Percentiles rank a stretch among this genome's conserved stretches.
Evolutionary conservation across 176 grass and related monocot genomes (phyloP).

Genomic region (Pharus latifolius): DNA sequence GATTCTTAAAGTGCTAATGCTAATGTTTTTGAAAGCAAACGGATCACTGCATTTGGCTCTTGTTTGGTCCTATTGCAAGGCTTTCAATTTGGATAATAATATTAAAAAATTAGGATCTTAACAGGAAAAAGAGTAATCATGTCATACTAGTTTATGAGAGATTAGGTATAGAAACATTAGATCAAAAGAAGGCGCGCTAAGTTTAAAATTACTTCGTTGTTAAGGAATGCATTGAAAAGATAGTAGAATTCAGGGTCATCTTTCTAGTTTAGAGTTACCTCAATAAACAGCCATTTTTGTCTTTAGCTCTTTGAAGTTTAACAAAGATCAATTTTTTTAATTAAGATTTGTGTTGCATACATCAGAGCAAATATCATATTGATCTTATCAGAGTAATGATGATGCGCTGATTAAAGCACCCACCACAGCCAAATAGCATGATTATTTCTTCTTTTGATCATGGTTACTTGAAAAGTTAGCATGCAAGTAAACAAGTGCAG

Average conservation of each 20-base stretch:
- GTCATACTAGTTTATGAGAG: constrained; percentile 1
- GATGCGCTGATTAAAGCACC: constrained; percentile 23
- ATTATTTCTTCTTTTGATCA: constrained; percentile 16
- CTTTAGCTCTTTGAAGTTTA: too few relatives aligned
- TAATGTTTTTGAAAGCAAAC: constrained; percentile 40
- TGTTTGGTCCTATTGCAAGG: not conserved
- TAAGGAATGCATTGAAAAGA: constrained; percentile 34
- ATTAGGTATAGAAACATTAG: constrained; percentile 15
- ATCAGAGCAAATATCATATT: constrained; percentile 2
- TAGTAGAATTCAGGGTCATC: too few relatives aligned
- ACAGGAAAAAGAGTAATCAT: constrained; percentile 15
- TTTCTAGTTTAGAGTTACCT: too few relatives aligned
- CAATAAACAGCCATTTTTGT: too few relatives aligned
- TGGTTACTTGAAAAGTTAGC: constrained; percentile 25
- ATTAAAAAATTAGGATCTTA: constrained; percentile 13
- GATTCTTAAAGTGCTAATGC: constrained; percentile 31
- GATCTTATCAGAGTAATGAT: constrained; percentile 20
- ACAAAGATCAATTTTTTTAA: too few relatives aligned
- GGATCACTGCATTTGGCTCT: constrained; percentile 5
- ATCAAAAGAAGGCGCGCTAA: constrained; percentile 3
- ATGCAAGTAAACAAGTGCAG: constrained; percentile 21
- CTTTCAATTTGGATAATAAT: constrained; percentile 1
- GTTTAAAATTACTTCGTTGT: constrained; percentile 12
- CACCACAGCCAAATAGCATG: constrained; percentile 2
- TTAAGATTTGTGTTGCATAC: too few relatives aligned